Conservation (phyloP, 768 basidiomycete species). For the Psilocybe sp. region DNA sequence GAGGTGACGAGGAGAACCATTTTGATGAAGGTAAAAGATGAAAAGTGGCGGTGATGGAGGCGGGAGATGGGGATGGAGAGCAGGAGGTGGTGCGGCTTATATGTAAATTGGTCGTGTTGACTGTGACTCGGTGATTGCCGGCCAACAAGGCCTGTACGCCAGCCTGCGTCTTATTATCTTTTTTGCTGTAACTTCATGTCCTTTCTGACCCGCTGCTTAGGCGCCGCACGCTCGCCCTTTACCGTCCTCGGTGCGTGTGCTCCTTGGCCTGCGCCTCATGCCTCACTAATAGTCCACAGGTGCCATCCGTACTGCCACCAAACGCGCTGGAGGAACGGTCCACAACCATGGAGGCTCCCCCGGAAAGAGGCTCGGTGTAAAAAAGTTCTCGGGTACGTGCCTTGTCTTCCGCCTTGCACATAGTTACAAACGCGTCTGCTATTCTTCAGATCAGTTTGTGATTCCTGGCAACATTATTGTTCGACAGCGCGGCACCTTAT, state of each 20-base stretch:
- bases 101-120: conserved; percentile 25
- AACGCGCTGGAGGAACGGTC: conserved; percentile 92
- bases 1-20: conserved; percentile 92
- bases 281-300: conserved; percentile 35
- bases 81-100: not conserved
- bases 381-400: conserved; percentile 87
- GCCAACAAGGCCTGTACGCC: conserved; percentile 11
- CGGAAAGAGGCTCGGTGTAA: conserved; percentile 91
- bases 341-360: conserved; percentile 92
- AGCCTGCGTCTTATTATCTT: conserved; percentile 18
- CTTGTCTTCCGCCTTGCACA: not conserved
- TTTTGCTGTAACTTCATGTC: conserved; percentile 36
- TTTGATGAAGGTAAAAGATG: conserved; percentile 22
- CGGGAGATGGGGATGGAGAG: conserved; percentile 3
- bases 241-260: conserved; percentile 36
- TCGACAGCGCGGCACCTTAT: conserved; percentile 87
- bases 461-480: conserved; percentile 96
- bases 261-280: not conserved
- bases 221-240: conserved; percentile 44
- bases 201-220: conserved; percentile 45
- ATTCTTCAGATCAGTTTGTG: conserved; percentile 76
- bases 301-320: conserved; percentile 90
- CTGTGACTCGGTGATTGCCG: conserved; percentile 41
- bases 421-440: conserved; percentile 1
- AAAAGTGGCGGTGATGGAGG: conserved; percentile 15